These are phyloP conservation scores for Beta macrorhiza DNA, from an alignment of 179 eudicot species.

Conservation along the genomic window DNA sequence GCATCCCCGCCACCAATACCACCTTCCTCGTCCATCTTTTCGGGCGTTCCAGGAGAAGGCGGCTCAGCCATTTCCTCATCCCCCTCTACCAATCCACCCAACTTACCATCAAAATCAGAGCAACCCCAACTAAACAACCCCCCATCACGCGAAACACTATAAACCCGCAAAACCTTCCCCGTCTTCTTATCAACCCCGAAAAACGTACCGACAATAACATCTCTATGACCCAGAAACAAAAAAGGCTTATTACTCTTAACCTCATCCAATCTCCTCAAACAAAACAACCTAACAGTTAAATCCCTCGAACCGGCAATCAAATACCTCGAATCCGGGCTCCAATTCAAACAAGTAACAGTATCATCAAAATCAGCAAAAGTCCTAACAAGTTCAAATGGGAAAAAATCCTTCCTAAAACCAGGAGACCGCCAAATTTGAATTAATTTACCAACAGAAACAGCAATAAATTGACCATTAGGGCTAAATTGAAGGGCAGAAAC, in stretches of 20 bases:
- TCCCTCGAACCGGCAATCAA: conserved; percentile 80
- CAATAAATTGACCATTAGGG: conserved; percentile 68
- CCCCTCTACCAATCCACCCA: conserved; percentile 34
- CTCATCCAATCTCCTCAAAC: conserved; percentile 40
- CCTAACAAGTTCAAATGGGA: conserved; percentile 69
- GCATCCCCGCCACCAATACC: conserved; percentile 20
- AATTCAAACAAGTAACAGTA: conserved; percentile 63
- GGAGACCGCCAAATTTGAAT: conserved; percentile 89
- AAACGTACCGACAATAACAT: conserved; percentile 61
- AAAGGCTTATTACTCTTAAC: conserved; percentile 45
- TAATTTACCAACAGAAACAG: conserved; percentile 70
- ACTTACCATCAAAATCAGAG: conserved; percentile 29
- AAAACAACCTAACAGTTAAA: conserved; percentile 76
- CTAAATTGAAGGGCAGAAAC: conserved; percentile 60
- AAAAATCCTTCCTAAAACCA: conserved; percentile 79
- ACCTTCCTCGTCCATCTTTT: conserved; percentile 44
- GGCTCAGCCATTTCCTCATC: conserved; percentile 50
- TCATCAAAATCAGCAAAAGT: conserved; percentile 84
- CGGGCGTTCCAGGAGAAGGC: conserved; percentile 82
- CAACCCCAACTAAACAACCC: conserved; percentile 74
- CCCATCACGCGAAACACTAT: conserved; percentile 82
- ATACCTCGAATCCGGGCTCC: conserved; percentile 67
- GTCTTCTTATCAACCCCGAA: conserved; percentile 71
- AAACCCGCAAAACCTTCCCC: conserved; percentile 47
- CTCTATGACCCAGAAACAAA: conserved; percentile 87